These are phyloP conservation scores for Mucor velutinosus DNA, from an alignment of 371 early-diverging fungal genomes.

Conservation along the genomic window DNA sequence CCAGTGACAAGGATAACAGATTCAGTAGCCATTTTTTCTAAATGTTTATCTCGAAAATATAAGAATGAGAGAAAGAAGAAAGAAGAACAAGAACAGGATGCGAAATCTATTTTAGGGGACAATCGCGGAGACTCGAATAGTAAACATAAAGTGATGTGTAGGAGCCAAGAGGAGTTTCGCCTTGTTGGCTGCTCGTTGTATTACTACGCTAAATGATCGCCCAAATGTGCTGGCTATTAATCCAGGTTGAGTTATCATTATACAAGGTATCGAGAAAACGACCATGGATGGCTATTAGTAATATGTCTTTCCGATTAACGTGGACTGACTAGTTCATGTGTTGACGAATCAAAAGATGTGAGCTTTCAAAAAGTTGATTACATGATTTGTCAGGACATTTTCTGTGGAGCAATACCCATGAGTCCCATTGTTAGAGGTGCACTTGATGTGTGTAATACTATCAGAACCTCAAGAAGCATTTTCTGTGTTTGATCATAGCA, in stretches of 20 bases:
- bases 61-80: background rate
- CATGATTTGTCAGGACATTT: background rate
- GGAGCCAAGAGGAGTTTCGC: background rate
- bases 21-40: constrained; percentile 14
- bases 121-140: background rate
- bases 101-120: background rate
- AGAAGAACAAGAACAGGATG: background rate
- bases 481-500: no score
- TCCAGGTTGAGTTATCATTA: background rate
- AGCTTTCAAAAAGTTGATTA: background rate
- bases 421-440: no score
- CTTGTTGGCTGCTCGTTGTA: background rate
- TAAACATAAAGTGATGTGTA: no score
- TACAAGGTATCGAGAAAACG: background rate
- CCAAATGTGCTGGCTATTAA: background rate
- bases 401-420: no score
- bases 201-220: background rate
- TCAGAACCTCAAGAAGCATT: no score
- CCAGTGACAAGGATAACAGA: constrained; percentile 75
- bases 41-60: background rate
- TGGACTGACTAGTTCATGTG: background rate
- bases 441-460: no score
- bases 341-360: background rate
- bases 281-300: background rate
- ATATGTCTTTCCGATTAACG: background rate